Conservation (phyloP, 805 yeast species). For the Lipomyces anomalus region DNA sequence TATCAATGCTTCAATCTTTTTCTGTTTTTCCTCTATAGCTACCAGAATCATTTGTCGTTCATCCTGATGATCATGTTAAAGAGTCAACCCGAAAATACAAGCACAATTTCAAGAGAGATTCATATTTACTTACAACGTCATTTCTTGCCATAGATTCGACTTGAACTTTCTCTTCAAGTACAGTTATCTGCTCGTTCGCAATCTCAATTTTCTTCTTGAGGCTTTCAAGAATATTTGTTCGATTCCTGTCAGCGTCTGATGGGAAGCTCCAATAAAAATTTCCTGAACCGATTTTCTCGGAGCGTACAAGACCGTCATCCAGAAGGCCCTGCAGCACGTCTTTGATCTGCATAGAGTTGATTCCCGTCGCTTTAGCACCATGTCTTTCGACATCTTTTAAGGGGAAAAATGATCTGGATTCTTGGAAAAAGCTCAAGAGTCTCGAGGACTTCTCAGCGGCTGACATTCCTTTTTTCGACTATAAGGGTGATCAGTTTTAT, state of each 20-base stretch:
- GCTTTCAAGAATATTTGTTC: conserved; percentile 12
- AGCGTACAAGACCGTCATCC: conserved; percentile 46
- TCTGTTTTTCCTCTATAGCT: conserved; percentile 6
- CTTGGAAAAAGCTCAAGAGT: conserved; percentile 17
- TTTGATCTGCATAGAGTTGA: conserved; percentile 51
- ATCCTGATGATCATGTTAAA: no score
- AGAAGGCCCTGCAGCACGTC: conserved; percentile 43
- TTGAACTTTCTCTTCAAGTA: conserved; percentile 9
- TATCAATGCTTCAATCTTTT: conserved; percentile 1
- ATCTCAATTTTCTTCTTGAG: conserved; percentile 11
- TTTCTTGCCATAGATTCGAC: conserved; percentile 6
- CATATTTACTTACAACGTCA: conserved; percentile 1
- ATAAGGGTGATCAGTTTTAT: neutral
- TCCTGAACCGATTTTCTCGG: conserved; percentile 52
- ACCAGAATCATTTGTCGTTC: conserved; percentile 7
- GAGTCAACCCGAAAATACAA: neutral
- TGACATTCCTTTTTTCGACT: conserved; percentile 25
- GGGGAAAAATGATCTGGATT: conserved; percentile 21
- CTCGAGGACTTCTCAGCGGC: conserved; percentile 19
- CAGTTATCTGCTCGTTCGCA: conserved; percentile 2
- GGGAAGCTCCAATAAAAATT: conserved; percentile 30
- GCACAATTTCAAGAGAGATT: neutral
- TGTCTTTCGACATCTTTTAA: conserved; percentile 47
- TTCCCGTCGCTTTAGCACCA: conserved; percentile 44
- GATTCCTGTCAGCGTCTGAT: conserved; percentile 17